phyloP scores from a whole-genome alignment of 2,329 filamentous ascomycete species.

The Fusarium bactridioides region DNA sequence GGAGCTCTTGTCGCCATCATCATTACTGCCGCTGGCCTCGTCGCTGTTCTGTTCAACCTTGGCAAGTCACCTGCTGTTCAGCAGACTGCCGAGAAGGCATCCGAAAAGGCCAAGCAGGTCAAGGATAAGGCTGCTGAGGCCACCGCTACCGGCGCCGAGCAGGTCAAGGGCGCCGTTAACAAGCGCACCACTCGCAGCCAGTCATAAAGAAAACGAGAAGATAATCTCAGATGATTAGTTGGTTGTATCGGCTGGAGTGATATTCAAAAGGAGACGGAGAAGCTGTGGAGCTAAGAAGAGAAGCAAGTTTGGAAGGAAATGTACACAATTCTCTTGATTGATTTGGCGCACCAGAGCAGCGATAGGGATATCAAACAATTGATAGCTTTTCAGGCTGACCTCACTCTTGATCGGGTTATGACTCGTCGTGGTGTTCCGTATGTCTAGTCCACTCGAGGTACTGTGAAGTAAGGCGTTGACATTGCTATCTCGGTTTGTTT shows the following conservation, averaged over 20 bases:
- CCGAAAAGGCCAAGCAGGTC: constrained; percentile 78
- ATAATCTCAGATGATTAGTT: neutral
- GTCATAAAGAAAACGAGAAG: constrained; percentile 49
- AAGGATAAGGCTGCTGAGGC: constrained; percentile 71
- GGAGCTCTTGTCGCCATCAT: constrained; percentile 77
- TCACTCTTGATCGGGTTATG: neutral
- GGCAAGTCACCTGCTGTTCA: constrained; percentile 75
- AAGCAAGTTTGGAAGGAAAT: constrained; percentile 25
- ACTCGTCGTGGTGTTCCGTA: neutral
- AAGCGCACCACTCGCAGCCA: constrained; percentile 68
- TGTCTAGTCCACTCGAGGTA: constrained; percentile 5
- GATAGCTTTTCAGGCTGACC: constrained; percentile 22
- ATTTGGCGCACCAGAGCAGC: constrained; percentile 30
- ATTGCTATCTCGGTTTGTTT: constrained; percentile 16
- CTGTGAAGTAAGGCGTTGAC: constrained; percentile 25
- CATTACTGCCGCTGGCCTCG: constrained; percentile 73
- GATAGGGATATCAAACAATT: constrained; percentile 24
- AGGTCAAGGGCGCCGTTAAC: constrained; percentile 76
- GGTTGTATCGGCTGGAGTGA: neutral
- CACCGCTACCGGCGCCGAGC: constrained; percentile 69
- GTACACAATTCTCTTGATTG: constrained; percentile 31
- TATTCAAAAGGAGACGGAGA: constrained; percentile 7
- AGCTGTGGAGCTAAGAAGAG: constrained; percentile 8
- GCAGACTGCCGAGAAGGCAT: constrained; percentile 69
- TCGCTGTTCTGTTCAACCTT: constrained; percentile 71